These are phyloP conservation scores for Fusarium subglutinans DNA, from an alignment of 2,329 filamentous ascomycete genomes.

Conservation along the genomic window DNA sequence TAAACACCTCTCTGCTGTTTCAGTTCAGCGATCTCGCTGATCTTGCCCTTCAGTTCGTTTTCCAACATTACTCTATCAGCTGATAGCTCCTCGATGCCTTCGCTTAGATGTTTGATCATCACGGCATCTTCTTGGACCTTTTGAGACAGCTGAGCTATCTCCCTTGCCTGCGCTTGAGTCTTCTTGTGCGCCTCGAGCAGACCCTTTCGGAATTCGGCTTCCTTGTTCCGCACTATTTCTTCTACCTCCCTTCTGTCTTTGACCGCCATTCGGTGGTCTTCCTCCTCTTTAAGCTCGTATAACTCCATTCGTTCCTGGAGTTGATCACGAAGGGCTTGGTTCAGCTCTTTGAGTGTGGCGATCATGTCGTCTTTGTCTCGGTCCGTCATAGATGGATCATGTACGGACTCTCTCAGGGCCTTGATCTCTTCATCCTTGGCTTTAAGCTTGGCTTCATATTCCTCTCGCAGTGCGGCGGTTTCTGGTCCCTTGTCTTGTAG, in stretches of 20 bases:
- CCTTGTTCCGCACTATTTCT: too few species aligned
- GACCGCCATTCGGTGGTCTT: accelerated
- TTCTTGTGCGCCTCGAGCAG: too few species aligned
- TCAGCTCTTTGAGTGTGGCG: not conserved
- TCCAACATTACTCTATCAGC: too few species aligned
- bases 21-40: too few species aligned
- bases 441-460: not conserved
- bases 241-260: not conserved
- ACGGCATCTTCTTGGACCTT: too few species aligned
- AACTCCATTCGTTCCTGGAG: not conserved
- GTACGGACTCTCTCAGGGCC: not conserved
- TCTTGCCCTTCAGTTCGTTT: accelerated
- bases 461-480: not conserved
- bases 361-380: not conserved
- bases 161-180: too few species aligned
- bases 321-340: accelerated
- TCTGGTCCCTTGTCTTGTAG: not conserved
- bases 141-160: too few species aligned
- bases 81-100: accelerated
- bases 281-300: not conserved
- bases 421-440: not conserved
- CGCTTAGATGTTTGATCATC: accelerated
- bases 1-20: too few species aligned
- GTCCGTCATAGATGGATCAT: not conserved
- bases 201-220: too few species aligned